A percentile compares a stretch with the other conserved stretches of the same genome.
These are phyloP conservation scores for Corymbia maculata DNA, from an alignment of 345 rosid genomes.

Conservation along the genomic window DNA sequence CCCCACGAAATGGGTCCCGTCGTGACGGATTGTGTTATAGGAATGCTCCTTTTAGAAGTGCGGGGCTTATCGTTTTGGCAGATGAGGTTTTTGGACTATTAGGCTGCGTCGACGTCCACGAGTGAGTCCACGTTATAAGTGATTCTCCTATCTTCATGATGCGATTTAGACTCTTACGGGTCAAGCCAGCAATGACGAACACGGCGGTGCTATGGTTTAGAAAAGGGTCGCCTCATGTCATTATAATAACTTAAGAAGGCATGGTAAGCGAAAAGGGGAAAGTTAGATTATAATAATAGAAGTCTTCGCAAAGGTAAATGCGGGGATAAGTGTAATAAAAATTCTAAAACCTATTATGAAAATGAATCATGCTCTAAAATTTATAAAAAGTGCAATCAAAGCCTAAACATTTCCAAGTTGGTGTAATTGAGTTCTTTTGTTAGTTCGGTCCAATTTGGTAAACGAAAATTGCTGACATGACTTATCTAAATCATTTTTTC, in stretches of 20 bases:
- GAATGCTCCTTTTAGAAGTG: background rate
- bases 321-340: accelerated
- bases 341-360: accelerated
- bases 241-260: no score
- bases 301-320: background rate
- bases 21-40: background rate
- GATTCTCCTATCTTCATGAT: background rate
- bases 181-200: background rate
- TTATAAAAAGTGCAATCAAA: no score
- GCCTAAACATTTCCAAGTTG: no score
- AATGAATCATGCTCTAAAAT: accelerated
- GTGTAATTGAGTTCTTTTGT: accelerated
- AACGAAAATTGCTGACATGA: accelerated
- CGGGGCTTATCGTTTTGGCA: background rate
- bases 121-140: background rate
- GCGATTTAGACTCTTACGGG: no score
- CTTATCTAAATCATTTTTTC: background rate
- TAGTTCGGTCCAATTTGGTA: accelerated
- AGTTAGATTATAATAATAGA: no score
- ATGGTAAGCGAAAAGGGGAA: no score
- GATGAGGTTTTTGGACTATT: background rate
- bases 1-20: no score
- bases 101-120: background rate
- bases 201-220: background rate
- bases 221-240: no score